Evolutionary conservation across 495 filamentous ascomycete species (phyloP), one percentile per base, ranked within the genome.

Genomic region (Pyrenula aspistea): DNA sequence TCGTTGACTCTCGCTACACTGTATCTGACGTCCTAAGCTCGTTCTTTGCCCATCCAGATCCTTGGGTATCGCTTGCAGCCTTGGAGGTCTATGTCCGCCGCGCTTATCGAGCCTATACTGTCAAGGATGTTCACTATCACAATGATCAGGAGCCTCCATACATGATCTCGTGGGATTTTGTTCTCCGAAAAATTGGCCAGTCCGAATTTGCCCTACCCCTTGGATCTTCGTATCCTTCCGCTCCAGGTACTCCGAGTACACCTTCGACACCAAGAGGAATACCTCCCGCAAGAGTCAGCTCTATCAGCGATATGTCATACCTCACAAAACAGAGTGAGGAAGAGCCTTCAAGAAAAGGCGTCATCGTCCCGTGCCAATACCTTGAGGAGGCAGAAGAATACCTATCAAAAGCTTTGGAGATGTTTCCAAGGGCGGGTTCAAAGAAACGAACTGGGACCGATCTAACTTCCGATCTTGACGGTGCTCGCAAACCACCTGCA

Each of bases 1-100:
- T 98, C 50, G 88, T 98, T 51, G 93, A 98, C 72, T 97, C 93
- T 31, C 93, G 93, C 74, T 96, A 90, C 73, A 97, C 91, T 50
- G 91, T 98, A 57, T 96, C 96, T 64, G 93, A 98, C 68, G 93
- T 98, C 3, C 71, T 98, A 56, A 86, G 92, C 10, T 82, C 84
- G 48, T 98, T 98, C 81, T 98, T 98, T 63, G 86, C 83, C 49
- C 89, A 98, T 67, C 78, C 86, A 54, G 93, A 98, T 66, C 87
- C 88, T 12, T 97, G 91, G 91, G 93, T 98, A 48, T 90, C 91
- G 1, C 74, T 95, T 56, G 93, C 93, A 53, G 88, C 94, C 49
- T 78, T 97, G 24, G 94, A 98, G 65, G 91, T 96, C 25, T 98
- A 98, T 67, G 84, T 94, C 57, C 93, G 93, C 59, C 89, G 93